Evolutionary conservation across 345 rosid species (phyloP).

Genomic region (Salix dunnii): DNA sequence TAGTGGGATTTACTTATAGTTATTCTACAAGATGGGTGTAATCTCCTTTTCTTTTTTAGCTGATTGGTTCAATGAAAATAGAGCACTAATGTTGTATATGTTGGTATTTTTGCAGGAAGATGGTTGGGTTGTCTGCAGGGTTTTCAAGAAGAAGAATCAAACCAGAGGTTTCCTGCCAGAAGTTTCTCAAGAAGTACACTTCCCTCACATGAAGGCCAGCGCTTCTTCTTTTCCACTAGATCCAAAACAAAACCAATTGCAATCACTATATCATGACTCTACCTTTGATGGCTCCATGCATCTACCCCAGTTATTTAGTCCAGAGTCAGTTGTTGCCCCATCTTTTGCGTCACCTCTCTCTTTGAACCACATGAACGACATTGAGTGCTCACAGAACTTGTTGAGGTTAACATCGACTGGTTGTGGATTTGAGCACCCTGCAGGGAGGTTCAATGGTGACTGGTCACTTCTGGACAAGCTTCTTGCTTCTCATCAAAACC

Average conservation of each 20-base stretch:
- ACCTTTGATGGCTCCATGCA: constrained; percentile 53
- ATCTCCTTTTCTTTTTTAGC: not conserved
- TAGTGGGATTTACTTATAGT: too few relatives aligned
- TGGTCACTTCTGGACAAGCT: constrained; percentile 90
- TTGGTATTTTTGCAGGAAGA: constrained; percentile 47
- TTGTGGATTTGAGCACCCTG: constrained; percentile 22
- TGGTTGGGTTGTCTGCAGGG: constrained; percentile 67
- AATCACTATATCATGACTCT: constrained; percentile 29
- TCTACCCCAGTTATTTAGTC: constrained; percentile 78
- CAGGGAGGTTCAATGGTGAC: constrained; percentile 52
- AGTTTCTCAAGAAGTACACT: constrained; percentile 37
- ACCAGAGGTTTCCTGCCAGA: constrained; percentile 54
- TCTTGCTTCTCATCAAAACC: constrained; percentile 50
- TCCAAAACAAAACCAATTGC: constrained; percentile 29
- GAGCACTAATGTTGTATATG: not conserved
- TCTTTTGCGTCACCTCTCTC: constrained; percentile 31
- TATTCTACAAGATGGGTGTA: not conserved
- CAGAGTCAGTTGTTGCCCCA: constrained; percentile 47
- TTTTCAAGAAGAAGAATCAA: constrained; percentile 74
- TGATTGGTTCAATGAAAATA: not conserved
- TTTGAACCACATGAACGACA: constrained; percentile 36
- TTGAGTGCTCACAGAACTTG: constrained; percentile 65
- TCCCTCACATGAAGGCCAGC: constrained; percentile 21
- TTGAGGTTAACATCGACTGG: constrained; percentile 51
- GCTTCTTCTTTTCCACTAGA: constrained; percentile 23